Base-by-base conservation (phyloP, 2,329 filamentous ascomycete species). In the Hymenoscyphus repandus region DNA sequence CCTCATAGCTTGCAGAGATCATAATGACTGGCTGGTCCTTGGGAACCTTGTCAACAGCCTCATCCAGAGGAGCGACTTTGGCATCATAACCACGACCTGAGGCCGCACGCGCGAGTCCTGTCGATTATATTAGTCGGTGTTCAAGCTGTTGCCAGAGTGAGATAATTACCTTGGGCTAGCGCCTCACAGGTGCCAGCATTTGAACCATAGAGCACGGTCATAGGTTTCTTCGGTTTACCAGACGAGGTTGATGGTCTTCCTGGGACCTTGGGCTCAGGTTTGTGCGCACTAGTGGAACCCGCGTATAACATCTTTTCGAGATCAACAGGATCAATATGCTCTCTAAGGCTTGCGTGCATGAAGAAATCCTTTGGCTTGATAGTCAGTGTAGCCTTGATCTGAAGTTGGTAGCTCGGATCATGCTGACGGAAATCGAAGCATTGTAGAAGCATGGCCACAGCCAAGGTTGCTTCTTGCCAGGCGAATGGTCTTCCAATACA, bases 401-500 rank as follows among this genome's bases (percentile, higher is more conserved):
- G 62, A 12, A 86, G 65, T 34, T 74, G 63, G 57, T 86, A 87
- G 54, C 70, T 72, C 0, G 83, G 77, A 54, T 90, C 78, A 36
- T 78, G 77, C 49, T 82, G 66, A 44, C 74, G 72, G 52, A 90
- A 80, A 58, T 88, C 78, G 69, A 90, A 88, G 60, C 84, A 86
- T 60, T 89, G 86, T 50, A 90, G 71, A 7, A 88, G 64, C 59
- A 86, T 74, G 0, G 82, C 79, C 58, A 83, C 71, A 12, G 77
- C 75, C 1, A 88, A 68, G 6, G 85, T 65, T 1, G 78, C 74
- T 66, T 91, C 88, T 63, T 91, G 86, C 83, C 83, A 86, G 1
- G 86, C 85, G 63, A 91, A 90, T 0, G 81, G 75, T 1, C 85
- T 72, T 3, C 88, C 88, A 53, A 90, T 90, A 58, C 87, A 91